phyloP scores from a whole-genome alignment of 2,329 filamentous ascomycete genomes.

The Colletotrichum gloeosporioides region DNA sequence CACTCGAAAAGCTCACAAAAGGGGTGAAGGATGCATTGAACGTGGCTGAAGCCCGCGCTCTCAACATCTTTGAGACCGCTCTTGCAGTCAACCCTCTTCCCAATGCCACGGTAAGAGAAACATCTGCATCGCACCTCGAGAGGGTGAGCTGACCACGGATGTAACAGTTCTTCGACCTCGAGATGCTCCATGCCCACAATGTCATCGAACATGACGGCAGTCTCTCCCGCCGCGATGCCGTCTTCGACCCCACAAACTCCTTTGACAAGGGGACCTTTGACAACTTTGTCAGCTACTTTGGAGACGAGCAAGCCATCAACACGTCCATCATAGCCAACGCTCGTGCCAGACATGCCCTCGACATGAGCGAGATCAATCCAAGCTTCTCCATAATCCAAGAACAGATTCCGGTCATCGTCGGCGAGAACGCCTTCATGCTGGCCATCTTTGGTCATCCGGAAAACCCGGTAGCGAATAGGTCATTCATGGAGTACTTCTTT shows the following conservation, averaged over 20 bases:
- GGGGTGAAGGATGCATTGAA: constrained; percentile 39
- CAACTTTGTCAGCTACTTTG: not conserved
- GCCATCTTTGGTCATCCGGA: constrained; percentile 50
- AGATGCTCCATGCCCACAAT: constrained; percentile 40
- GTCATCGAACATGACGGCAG: not conserved
- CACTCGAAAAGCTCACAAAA: constrained; percentile 26
- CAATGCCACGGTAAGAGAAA: constrained; percentile 25
- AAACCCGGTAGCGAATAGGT: constrained; percentile 40
- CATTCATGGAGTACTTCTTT: constrained; percentile 50
- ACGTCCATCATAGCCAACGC: constrained; percentile 29
- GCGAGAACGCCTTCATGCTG: constrained; percentile 53
- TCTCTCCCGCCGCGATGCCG: constrained; percentile 47
- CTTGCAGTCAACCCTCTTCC: constrained; percentile 43
- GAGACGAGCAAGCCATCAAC: constrained; percentile 1
- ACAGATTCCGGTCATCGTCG: constrained; percentile 40
- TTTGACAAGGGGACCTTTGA: constrained; percentile 30
- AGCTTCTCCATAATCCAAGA: not conserved
- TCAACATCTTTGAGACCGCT: constrained; percentile 46
- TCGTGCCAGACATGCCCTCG: not conserved
- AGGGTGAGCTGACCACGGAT: not conserved
- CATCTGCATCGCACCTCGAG: not conserved
- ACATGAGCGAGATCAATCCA: constrained; percentile 33
- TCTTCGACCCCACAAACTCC: constrained; percentile 53
- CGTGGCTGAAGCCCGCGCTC: constrained; percentile 42
- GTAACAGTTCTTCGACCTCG: not conserved